Base-by-base conservation (phyloP, 2,329 filamentous ascomycete genomes). In the Ploettnerulaceae sp. region DNA sequence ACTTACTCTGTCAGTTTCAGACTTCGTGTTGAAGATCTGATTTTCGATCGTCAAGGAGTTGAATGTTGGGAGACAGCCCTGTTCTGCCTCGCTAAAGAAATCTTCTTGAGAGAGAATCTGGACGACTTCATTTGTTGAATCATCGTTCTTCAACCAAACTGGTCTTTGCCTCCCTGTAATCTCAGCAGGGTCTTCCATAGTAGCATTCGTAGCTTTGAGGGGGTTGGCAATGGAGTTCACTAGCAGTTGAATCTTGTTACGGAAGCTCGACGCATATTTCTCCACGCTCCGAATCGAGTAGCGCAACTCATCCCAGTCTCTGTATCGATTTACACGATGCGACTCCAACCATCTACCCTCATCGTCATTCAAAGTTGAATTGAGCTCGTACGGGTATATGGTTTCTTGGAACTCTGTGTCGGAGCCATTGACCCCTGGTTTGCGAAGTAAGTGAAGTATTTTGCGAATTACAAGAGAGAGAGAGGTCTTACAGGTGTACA, bases 231-330 rank as follows among this genome's bases (percentile, higher is more conserved):
- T 64, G 5, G 66, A 64, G 52, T 71, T 71, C 26, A 70, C 67
- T 4, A 71, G 63, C 7, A 71, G 63, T 44, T 70, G 68, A 26
- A 71, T 67, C 51, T 68, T 67, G 56, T 70, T 71, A 38, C 64
- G 53, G 54, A 71, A 70, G 5, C 53, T 56, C 24, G 57, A 55
- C n/a, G 68, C 68, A 45, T 69, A 66, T 28, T 62, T 64, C 45
- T 70, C 65, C 15, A 71, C 59, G 33, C 67, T 71, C 21, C 68
- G 63, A 55, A 71, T 62, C 2, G 69, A 71, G 47, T 69, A 71
- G 22, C 66, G 62, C n/a, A 71, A 52, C 54, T 71, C 69, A 35
- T 70, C 63, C 68, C 69, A 71, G 49, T 71, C 69, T 1, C 69
- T 66, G 50, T 71, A 71, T 14, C 68, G 55, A 51, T 71, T 71